Evolutionary conservation across 164 flowering plant genomes (phyloP).

Genomic region (Hamamelis virginiana): DNA sequence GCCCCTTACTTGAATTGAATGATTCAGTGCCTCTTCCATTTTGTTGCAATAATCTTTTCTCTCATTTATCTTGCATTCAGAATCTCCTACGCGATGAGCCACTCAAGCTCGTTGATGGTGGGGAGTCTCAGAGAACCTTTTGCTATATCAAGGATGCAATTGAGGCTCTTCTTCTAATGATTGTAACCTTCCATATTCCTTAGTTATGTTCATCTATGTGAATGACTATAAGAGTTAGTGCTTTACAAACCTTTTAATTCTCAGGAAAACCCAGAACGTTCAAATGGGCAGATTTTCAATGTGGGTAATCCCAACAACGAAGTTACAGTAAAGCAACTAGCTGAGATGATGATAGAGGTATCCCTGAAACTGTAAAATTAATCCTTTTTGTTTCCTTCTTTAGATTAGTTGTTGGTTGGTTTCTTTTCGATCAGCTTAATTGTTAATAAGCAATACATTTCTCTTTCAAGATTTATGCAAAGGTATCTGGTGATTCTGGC

Average conservation of each 20-base stretch:
- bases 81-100: slow-evolving; percentile 61
- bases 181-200: slow-evolving; percentile 29
- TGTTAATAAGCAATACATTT: not conserved
- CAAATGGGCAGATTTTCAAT: slow-evolving; percentile 82
- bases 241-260: not conserved
- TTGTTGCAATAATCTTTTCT: not conserved
- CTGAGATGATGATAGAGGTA: slow-evolving; percentile 91
- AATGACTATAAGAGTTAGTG: too few relatives aligned
- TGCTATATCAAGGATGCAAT: slow-evolving; percentile 66
- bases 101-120: slow-evolving; percentile 75
- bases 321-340: slow-evolving; percentile 87
- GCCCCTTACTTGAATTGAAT: not conserved
- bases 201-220: not conserved
- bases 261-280: slow-evolving; percentile 84
- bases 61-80: slow-evolving; percentile 14
- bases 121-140: slow-evolving; percentile 62
- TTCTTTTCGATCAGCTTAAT: too few relatives aligned
- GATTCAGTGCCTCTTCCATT: not conserved
- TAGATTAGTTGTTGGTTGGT: not conserved
- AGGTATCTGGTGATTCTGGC: slow-evolving; percentile 78
- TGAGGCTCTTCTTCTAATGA: slow-evolving; percentile 71
- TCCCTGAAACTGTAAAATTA: not conserved
- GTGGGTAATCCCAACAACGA: slow-evolving; percentile 92
- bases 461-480: slow-evolving; percentile 65
- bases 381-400: not conserved